Evolutionary conservation across 73 alveolate species (phyloP), one percentile per base, ranked within the genome.

Genomic region (Paraurostyla sp.): DNA sequence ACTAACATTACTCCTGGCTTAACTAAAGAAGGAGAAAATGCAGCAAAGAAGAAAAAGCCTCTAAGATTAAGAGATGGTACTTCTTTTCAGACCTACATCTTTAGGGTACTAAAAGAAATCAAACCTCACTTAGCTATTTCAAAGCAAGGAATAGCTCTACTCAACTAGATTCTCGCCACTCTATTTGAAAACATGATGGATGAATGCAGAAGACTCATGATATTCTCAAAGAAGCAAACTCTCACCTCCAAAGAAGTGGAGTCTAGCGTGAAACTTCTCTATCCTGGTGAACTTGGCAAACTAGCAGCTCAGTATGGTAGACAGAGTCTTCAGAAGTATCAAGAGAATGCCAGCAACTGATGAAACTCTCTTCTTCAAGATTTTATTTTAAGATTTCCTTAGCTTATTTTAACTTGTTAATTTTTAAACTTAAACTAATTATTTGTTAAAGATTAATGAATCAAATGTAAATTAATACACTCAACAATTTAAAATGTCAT

Each of bases 41-140:
- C n/a, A n/a, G 54, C 82, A 1, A 73, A 73, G 49, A 73, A 73
- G 60, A 49, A 49, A 60, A 78, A 52, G 59, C 40, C 6, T 23
- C 11, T 29, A 23, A 27, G n/a, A 23, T 49, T 78, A 1, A 59
- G 89, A 25, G 62, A 45, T 54, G 65, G 32, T 29, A 78, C 49
- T 38, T 23, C 89, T 40, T 78, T 78, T 43, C 29, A 78, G 62
- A 51, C 78, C 80, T 78, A 78, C 80, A 78, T 78, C 58, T 54
- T 78, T 57, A 22, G 89, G 22, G 89, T 78, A 11, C 33, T 78
- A 25, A 78, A 78, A 60, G 80, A 78, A 43, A 35, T 78, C 48
- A 78, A 78, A 60, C 89, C 89, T 36, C 80, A 78, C 52, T 35
- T 78, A 13, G 4, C 59, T 20, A 54, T 78, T 43, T 20, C 80